Conservation (phyloP, 116 monocot genomes). For the Thalassia testudinum region DNA sequence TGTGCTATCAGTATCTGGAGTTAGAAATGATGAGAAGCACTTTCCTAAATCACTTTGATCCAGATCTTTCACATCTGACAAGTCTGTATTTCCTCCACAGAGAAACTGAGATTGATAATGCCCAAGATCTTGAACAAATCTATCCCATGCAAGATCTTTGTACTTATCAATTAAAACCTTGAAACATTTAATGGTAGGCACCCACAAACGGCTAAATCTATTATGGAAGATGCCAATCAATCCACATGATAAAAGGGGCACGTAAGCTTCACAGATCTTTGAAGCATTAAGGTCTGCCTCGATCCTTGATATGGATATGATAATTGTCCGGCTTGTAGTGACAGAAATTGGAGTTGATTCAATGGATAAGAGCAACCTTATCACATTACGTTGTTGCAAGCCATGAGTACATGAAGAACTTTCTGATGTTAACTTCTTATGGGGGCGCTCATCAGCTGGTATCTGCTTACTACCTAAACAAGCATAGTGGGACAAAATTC, state of each 20-base stretch:
- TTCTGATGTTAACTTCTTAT: conserved; percentile 57
- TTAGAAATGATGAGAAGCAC: conserved; percentile 14
- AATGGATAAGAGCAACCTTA: conserved; percentile 45
- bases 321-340: conserved; percentile 38
- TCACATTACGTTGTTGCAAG: conserved; percentile 41
- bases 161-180: conserved; percentile 30
- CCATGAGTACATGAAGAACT: conserved; percentile 18
- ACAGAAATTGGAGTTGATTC: conserved; percentile 56
- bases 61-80: too few relatives aligned
- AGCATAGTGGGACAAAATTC: conserved; percentile 67
- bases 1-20: conserved; percentile 43
- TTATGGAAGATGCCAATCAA: conserved; percentile 75
- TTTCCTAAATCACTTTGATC: too few relatives aligned
- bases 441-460: conserved; percentile 31
- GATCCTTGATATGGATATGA: conserved; percentile 42
- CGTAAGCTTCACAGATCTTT: conserved; percentile 33
- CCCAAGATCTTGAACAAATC: conserved; percentile 36
- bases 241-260: conserved; percentile 57
- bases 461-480: conserved; percentile 12
- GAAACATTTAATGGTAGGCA: conserved; percentile 51
- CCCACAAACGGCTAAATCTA: conserved; percentile 52
- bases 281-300: conserved; percentile 33
- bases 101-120: conserved; percentile 31
- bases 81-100: conserved; percentile 6
- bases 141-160: conserved; percentile 40